Percentiles rank a stretch among this genome's conserved stretches.
phyloP scores from a whole-genome alignment of 2,329 filamentous ascomycete genomes.

The Aulographum hederae region DNA sequence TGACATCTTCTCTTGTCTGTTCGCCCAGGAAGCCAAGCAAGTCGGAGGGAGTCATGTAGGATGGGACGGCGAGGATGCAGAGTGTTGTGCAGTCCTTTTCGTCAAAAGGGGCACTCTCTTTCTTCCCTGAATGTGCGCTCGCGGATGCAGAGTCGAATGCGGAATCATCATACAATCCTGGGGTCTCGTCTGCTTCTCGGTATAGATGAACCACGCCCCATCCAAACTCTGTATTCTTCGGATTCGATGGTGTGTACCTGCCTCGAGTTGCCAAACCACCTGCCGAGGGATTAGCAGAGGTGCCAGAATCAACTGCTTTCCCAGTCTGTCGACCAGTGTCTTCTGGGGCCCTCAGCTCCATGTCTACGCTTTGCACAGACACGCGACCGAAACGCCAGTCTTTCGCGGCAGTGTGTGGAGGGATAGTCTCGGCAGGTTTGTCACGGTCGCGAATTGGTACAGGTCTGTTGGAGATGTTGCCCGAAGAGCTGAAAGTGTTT shows the following conservation, averaged over 20 bases:
- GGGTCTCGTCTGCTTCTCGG: slow-evolving; percentile 61
- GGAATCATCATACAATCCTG: slow-evolving; percentile 35
- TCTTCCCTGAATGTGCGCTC: slow-evolving; percentile 9
- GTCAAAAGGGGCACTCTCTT: slow-evolving; percentile 14
- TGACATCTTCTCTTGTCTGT: slow-evolving; percentile 67
- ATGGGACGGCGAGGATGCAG: slow-evolving; percentile 87
- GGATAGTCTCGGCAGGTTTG: no score
- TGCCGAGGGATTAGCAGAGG: slow-evolving; percentile 19
- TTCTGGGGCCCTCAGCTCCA: slow-evolving; percentile 25
- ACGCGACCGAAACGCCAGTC: slow-evolving; percentile 78
- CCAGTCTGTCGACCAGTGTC: slow-evolving; percentile 14
- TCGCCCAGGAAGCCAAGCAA: slow-evolving; percentile 86
- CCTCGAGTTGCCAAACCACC: slow-evolving; percentile 65
- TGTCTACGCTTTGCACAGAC: slow-evolving; percentile 64
- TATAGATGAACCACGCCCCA: slow-evolving; percentile 95
- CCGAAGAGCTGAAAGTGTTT: no score
- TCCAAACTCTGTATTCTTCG: slow-evolving; percentile 57
- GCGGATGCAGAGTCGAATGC: slow-evolving; percentile 18
- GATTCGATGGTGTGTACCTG: slow-evolving; percentile 51
- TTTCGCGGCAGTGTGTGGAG: no score
- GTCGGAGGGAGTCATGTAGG: slow-evolving; percentile 79
- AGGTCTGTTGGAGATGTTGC: not conserved
- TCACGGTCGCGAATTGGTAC: not conserved
- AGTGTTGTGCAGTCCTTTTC: slow-evolving; percentile 65
- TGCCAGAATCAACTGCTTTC: slow-evolving; percentile 13